phyloP scores from a whole-genome alignment of 2,329 filamentous ascomycete species.

The Pleurostoma richardsiae region DNA sequence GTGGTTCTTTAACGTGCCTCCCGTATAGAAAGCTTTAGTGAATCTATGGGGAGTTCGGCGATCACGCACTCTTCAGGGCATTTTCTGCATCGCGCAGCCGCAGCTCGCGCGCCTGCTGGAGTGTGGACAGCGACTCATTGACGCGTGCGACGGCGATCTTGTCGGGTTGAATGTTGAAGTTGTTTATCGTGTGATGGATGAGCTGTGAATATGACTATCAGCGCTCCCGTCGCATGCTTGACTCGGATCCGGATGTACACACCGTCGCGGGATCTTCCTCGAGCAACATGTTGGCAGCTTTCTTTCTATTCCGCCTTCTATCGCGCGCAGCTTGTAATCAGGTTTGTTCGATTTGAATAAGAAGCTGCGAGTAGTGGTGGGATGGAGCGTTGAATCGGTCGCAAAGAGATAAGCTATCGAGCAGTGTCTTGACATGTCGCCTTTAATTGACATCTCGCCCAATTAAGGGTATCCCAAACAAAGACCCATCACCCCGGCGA shows the following conservation, averaged over 20 bases:
- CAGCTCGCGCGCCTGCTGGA: constrained; percentile 78
- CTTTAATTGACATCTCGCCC: too few relatives aligned
- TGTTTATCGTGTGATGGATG: constrained; percentile 84
- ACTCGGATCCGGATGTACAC: constrained; percentile 23
- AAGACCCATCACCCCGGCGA: too few relatives aligned
- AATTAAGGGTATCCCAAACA: too few relatives aligned
- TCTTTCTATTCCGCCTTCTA: neutral
- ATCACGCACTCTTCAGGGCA: constrained; percentile 51
- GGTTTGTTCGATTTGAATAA: too few relatives aligned
- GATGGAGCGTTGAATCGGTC: too few relatives aligned
- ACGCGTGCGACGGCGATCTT: constrained; percentile 79
- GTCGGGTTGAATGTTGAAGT: constrained; percentile 93
- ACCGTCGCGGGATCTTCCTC: constrained; percentile 88
- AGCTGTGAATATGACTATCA: constrained; percentile 47
- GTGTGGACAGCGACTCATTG: constrained; percentile 73
- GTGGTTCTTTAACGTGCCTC: constrained; percentile 6
- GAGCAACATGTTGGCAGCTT: constrained; percentile 69
- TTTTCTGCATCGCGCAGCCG: constrained; percentile 67
- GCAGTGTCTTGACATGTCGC: too few relatives aligned
- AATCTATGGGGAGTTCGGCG: constrained; percentile 10
- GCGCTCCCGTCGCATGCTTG: neutral
- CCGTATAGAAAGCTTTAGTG: neutral
- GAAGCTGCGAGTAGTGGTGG: too few relatives aligned
- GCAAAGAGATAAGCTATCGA: too few relatives aligned
- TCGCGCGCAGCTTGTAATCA: too few relatives aligned